phyloP scores from a whole-genome alignment of 2,329 filamentous ascomycete species.

The Cytospora schulzeri region DNA sequence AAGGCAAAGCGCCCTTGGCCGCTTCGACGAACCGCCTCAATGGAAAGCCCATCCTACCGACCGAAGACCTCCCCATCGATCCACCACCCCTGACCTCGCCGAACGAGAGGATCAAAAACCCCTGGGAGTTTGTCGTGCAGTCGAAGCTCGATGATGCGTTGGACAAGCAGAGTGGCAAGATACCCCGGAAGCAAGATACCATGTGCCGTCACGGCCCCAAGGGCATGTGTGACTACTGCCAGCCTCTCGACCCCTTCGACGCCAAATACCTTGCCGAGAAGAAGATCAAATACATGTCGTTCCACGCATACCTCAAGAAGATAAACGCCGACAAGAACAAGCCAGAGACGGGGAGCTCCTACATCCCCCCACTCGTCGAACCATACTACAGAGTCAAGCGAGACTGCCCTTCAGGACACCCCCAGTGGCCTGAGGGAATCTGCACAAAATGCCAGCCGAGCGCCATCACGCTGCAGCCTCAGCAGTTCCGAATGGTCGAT shows the following conservation, averaged over 20 bases:
- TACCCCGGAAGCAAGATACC: slow-evolving; percentile 69
- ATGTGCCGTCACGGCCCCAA: slow-evolving; percentile 97
- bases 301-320: slow-evolving; percentile 92
- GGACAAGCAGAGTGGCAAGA: slow-evolving; percentile 89
- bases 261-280: slow-evolving; percentile 86
- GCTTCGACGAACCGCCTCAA: slow-evolving; percentile 70
- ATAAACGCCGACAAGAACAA: slow-evolving; percentile 97
- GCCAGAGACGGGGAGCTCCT: slow-evolving; percentile 88
- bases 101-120: slow-evolving; percentile 73
- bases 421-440: slow-evolving; percentile 92
- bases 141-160: slow-evolving; percentile 83
- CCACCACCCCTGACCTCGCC: slow-evolving; percentile 58
- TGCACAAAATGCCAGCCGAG: slow-evolving; percentile 98
- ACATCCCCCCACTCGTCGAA: slow-evolving; percentile 92
- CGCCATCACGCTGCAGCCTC: slow-evolving; percentile 91
- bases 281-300: slow-evolving; percentile 98
- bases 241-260: slow-evolving; percentile 93
- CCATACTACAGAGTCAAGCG: slow-evolving; percentile 88
- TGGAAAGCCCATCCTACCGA: slow-evolving; percentile 71
- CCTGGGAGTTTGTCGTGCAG: slow-evolving; percentile 91
- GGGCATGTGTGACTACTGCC: slow-evolving; percentile 99
- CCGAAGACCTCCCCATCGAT: slow-evolving; percentile 67
- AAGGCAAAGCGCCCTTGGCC: slow-evolving; percentile 32
- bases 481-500: slow-evolving; percentile 94
- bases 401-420: slow-evolving; percentile 90